Conservation (phyloP, 2,329 filamentous ascomycete genomes). For the Pseudonectria buxi region DNA sequence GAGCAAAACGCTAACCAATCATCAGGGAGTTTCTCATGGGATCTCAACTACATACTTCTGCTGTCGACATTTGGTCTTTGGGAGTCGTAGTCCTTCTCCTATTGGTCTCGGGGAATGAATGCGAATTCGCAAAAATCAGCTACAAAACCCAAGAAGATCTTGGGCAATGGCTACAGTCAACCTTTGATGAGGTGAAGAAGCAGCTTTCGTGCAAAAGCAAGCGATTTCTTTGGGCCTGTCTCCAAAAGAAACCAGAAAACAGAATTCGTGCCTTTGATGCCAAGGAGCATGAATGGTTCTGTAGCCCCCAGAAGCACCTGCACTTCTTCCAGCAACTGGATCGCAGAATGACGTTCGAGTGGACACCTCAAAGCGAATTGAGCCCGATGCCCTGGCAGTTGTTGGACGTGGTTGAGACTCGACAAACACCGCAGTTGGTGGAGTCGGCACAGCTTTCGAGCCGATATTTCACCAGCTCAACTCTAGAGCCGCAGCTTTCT, state of each 20-base stretch:
- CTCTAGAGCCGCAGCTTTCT: not conserved
- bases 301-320: slow-evolving; percentile 23
- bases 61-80: slow-evolving; percentile 47
- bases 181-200: slow-evolving; percentile 8
- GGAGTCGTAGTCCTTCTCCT: slow-evolving; percentile 39
- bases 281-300: slow-evolving; percentile 28
- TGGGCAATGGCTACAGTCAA: slow-evolving; percentile 8
- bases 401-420: slow-evolving; percentile 18
- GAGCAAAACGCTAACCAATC: slow-evolving; percentile 2
- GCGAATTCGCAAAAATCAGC: slow-evolving; percentile 19
- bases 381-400: slow-evolving; percentile 29
- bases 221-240: slow-evolving; percentile 26
- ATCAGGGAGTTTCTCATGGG: slow-evolving; percentile 32
- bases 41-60: slow-evolving; percentile 24
- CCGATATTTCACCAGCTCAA: slow-evolving; percentile 10
- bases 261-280: slow-evolving; percentile 25
- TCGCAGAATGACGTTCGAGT: slow-evolving; percentile 19
- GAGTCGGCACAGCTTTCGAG: slow-evolving; percentile 7
- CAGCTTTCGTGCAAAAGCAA: slow-evolving; percentile 20
- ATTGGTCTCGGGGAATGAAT: slow-evolving; percentile 18
- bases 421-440: slow-evolving; percentile 2
- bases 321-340: slow-evolving; percentile 28
- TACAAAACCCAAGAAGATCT: slow-evolving; percentile 22
- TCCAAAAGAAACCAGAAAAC: slow-evolving; percentile 19
- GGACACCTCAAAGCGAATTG: slow-evolving; percentile 20